A percentile compares a stretch with the other conserved stretches of the same genome.
These are phyloP conservation scores for Lichtheimia hyalospora DNA, from an alignment of 371 early-diverging fungal species.

Conservation along the genomic window DNA sequence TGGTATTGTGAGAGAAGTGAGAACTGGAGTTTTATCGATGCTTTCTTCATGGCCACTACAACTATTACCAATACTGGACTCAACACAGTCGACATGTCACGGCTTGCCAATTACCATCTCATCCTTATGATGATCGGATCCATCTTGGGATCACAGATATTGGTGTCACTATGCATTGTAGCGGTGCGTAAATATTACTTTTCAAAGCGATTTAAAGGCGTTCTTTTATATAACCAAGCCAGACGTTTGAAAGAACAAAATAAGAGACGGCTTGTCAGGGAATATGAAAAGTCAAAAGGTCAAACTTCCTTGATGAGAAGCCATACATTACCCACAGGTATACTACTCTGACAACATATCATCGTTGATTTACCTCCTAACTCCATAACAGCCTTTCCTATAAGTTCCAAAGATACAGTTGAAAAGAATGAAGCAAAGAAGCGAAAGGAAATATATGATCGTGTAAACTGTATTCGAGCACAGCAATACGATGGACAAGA, in stretches of 20 bases:
- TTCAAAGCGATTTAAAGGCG: slow-evolving; percentile 34
- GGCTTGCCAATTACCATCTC: slow-evolving; percentile 32
- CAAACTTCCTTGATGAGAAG: not conserved
- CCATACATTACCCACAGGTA: slow-evolving; percentile 1
- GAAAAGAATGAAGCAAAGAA: too few relatives aligned
- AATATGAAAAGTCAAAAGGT: not conserved
- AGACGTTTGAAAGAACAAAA: slow-evolving; percentile 25
- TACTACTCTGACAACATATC: too few relatives aligned
- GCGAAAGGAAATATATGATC: too few relatives aligned
- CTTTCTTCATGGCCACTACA: slow-evolving; percentile 36
- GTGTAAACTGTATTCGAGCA: too few relatives aligned
- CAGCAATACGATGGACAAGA: too few relatives aligned
- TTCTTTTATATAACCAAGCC: slow-evolving; percentile 26
- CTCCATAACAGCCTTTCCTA: too few relatives aligned
- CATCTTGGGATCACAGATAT: slow-evolving; percentile 32
- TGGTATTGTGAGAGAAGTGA: slow-evolving; percentile 36
- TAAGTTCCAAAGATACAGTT: too few relatives aligned
- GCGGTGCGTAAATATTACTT: slow-evolving; percentile 39
- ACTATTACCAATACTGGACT: slow-evolving; percentile 36
- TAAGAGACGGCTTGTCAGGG: slow-evolving; percentile 2
- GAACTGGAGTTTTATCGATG: slow-evolving; percentile 31
- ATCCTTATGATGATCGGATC: slow-evolving; percentile 22
- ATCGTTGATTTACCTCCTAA: too few relatives aligned
- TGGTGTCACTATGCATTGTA: slow-evolving; percentile 31
- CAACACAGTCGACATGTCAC: slow-evolving; percentile 36